Conservation (phyloP, 148 eudicot species). For the Amaranthus hypochondriacus region DNA sequence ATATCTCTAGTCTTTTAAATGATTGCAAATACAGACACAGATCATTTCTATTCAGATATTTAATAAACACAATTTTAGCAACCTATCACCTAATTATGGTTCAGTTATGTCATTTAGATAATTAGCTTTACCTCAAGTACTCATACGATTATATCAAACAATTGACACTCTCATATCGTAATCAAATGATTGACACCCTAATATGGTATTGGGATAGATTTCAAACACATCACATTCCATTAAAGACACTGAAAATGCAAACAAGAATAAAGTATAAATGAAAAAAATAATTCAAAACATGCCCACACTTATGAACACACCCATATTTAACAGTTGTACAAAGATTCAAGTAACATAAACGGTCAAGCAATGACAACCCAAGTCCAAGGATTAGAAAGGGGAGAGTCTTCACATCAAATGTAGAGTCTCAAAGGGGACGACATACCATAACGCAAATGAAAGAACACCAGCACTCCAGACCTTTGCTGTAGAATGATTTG, state of each 20-base stretch:
- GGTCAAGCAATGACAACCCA: background rate
- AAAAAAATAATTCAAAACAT: too few relatives aligned
- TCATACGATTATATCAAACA: too few relatives aligned
- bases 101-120: background rate
- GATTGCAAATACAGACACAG: background rate
- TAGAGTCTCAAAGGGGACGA: conserved; percentile 12
- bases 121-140: too few relatives aligned
- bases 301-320: background rate
- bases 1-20: background rate
- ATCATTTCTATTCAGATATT: background rate
- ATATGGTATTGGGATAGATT: too few relatives aligned
- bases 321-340: background rate
- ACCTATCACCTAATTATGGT: background rate
- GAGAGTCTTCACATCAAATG: background rate
- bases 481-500: conserved; percentile 68
- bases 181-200: too few relatives aligned
- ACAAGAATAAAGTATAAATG: too few relatives aligned
- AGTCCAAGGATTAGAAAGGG: background rate
- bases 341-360: background rate
- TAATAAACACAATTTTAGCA: background rate
- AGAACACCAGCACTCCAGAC: conserved; percentile 87
- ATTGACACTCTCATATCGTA: too few relatives aligned
- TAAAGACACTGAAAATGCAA: too few relatives aligned
- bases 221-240: too few relatives aligned
- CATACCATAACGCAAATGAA: conserved; percentile 87